phyloP scores from a whole-genome alignment of 108 stramenopile species.

The Nitzschia sp. region DNA sequence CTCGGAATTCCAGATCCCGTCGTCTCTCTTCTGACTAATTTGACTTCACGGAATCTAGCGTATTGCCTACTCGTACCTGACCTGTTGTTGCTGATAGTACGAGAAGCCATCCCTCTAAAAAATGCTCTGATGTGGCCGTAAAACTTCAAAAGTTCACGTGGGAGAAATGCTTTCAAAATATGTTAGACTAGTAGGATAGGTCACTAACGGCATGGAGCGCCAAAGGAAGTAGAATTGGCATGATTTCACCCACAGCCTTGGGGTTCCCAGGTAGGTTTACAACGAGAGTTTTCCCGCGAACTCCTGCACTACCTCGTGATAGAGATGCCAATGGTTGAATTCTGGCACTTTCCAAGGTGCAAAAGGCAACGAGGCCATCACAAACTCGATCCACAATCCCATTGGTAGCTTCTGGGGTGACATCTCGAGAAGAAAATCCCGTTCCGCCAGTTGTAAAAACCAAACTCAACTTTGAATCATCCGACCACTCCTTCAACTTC shows the following conservation, averaged over 20 bases:
- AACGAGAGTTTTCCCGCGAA: slow-evolving; percentile 61
- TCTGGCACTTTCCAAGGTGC: slow-evolving; percentile 53
- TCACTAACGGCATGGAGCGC: slow-evolving; percentile 68
- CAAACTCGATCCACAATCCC: slow-evolving; percentile 61
- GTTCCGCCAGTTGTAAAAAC: slow-evolving; percentile 92
- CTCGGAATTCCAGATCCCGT: too few relatives aligned
- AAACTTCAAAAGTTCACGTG: too few relatives aligned
- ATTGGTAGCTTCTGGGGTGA: slow-evolving; percentile 89
- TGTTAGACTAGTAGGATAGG: slow-evolving; percentile 2
- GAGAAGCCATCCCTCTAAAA: too few relatives aligned
- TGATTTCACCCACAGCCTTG: slow-evolving; percentile 59
- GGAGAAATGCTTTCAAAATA: too few relatives aligned
- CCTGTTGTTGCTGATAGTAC: too few relatives aligned
- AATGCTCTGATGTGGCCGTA: too few relatives aligned
- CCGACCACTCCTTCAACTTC: slow-evolving; percentile 52
- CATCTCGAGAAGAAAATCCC: slow-evolving; percentile 82
- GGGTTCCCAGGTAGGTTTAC: slow-evolving; percentile 84
- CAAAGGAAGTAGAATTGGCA: slow-evolving; percentile 69
- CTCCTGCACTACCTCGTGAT: slow-evolving; percentile 76
- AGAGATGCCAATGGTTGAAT: slow-evolving; percentile 73
- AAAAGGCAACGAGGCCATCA: slow-evolving; percentile 74
- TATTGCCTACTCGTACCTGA: too few relatives aligned
- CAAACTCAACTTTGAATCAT: slow-evolving; percentile 48
- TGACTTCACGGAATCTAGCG: too few relatives aligned
- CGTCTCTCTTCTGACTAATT: too few relatives aligned